Evolutionary conservation across 306 rosid species (phyloP).

Genomic region (Casuarina glauca): DNA sequence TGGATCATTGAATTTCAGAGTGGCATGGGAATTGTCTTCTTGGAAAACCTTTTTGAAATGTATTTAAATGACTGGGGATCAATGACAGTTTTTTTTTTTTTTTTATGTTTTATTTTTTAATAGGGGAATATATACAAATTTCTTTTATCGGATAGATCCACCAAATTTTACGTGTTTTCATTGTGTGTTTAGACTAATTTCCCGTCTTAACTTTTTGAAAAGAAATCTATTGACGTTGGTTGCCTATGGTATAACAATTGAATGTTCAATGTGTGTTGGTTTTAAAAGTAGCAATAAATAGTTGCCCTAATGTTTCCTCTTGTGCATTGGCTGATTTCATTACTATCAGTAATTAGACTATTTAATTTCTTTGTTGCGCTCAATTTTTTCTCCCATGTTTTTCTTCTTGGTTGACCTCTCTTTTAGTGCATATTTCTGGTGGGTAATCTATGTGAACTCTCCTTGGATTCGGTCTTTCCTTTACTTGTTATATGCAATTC

Average conservation of each 20-base stretch:
- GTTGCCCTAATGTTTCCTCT: background rate
- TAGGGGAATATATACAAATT: background rate
- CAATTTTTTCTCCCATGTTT: background rate
- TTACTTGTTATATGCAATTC: background rate
- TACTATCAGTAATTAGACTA: background rate
- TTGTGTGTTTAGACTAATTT: background rate
- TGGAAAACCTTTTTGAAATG: background rate
- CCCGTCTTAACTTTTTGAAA: background rate
- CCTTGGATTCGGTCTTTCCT: background rate
- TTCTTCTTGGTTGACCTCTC: background rate
- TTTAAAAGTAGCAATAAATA: background rate
- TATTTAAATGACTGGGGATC: background rate
- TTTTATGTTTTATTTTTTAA: background rate
- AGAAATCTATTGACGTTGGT: background rate
- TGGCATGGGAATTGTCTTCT: background rate
- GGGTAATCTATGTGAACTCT: background rate
- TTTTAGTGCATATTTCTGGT: background rate
- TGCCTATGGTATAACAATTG: background rate
- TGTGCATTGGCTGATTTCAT: background rate
- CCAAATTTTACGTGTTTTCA: background rate
- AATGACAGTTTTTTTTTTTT: background rate
- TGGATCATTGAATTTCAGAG: background rate
- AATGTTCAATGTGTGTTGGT: background rate
- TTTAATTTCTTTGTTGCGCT: background rate
- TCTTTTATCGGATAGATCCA: background rate